A percentile compares a stretch with the other conserved stretches of the same genome.
These are phyloP conservation scores for Trypanosoma cruzi DNA, from an alignment of 208 protist species.

Conservation along the genomic window DNA sequence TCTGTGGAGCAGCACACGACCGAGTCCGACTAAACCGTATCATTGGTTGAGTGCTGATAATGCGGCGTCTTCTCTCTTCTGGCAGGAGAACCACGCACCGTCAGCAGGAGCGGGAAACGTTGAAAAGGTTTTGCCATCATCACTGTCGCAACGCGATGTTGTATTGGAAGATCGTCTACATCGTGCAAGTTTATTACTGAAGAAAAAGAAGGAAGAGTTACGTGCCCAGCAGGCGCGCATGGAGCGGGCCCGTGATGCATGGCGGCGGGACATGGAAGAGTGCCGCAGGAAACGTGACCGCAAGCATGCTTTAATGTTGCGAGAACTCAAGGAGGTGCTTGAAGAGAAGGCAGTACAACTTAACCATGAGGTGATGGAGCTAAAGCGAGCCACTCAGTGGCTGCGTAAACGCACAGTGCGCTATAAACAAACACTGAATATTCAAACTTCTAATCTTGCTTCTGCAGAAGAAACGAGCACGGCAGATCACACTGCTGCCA, in stretches of 20 bases:
- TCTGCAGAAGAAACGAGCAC: background rate
- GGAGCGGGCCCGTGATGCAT: constrained; percentile 52
- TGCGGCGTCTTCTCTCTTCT: background rate
- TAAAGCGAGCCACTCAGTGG: constrained; percentile 37
- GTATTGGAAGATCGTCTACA: constrained; percentile 21
- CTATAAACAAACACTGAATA: constrained; percentile 10
- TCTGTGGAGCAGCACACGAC: constrained; percentile 19
- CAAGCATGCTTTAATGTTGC: constrained; percentile 36
- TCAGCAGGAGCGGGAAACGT: background rate
- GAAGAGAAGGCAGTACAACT: constrained; percentile 57
- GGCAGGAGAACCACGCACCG: background rate
- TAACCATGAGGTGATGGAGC: constrained; percentile 51
- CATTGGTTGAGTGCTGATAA: background rate
- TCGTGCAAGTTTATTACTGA: constrained; percentile 23
- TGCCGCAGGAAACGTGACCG: constrained; percentile 39
- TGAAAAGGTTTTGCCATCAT: background rate
- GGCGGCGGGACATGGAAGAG: constrained; percentile 54
- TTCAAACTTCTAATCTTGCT: background rate
- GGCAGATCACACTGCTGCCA: background rate
- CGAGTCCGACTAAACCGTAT: constrained; percentile 2
- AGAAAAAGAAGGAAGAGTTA: constrained; percentile 35
- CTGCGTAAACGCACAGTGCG: constrained; percentile 43
- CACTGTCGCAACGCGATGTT: background rate
- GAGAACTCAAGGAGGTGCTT: constrained; percentile 44
- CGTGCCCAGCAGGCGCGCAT: constrained; percentile 27